phyloP scores from a whole-genome alignment of 352 stramenopile species.

The Globisporangium cylindrosporum region DNA sequence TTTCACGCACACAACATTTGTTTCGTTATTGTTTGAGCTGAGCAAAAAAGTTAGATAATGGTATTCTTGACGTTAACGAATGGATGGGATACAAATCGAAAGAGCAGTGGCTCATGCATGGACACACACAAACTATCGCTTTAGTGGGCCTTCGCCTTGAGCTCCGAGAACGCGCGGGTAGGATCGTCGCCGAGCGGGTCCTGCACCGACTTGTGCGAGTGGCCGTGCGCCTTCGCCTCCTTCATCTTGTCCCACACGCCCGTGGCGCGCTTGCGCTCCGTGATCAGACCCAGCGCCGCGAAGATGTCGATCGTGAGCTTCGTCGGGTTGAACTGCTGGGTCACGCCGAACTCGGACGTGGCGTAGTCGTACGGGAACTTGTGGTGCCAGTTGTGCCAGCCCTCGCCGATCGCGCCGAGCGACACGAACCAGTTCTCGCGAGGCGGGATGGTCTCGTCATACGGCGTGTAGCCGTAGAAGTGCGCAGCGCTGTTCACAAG shows the following conservation, averaged over 20 bases:
- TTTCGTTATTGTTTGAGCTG: not conserved
- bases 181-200: constrained; percentile 62
- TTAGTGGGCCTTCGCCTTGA: constrained; percentile 37
- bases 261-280: constrained; percentile 92
- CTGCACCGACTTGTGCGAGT: constrained; percentile 30
- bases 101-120: constrained; percentile 29
- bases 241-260: constrained; percentile 94
- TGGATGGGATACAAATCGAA: not conserved
- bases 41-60: not conserved
- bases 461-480: constrained; percentile 97
- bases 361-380: constrained; percentile 99
- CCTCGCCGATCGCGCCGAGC: constrained; percentile 94
- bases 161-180: constrained; percentile 48
- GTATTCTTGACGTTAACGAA: not conserved
- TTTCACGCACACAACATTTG: not conserved
- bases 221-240: constrained; percentile 36
- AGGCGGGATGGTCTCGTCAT: constrained; percentile 93
- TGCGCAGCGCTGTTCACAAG: constrained; percentile 98
- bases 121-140: not conserved
- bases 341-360: constrained; percentile 96
- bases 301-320: constrained; percentile 97
- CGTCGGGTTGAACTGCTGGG: constrained; percentile 96
- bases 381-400: constrained; percentile 99
- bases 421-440: constrained; percentile 98
- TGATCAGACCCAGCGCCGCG: constrained; percentile 90